Evolutionary conservation across 129 eudicot species (phyloP).

Genomic region (Arctium lappa): DNA sequence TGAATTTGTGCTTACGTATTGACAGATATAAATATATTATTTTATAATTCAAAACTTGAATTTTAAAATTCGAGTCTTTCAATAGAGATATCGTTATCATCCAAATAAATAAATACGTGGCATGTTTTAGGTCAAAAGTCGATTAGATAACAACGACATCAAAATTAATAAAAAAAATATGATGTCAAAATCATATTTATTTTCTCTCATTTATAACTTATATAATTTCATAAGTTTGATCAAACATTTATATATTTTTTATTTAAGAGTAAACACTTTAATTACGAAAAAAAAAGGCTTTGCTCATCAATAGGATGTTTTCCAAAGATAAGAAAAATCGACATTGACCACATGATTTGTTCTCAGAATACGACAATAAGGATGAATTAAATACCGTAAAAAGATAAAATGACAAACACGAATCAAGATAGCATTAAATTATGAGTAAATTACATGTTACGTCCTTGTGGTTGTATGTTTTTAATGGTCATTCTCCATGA

Average conservation of each 20-base stretch:
- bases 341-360: neutral
- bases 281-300: no score
- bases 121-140: neutral
- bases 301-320: neutral
- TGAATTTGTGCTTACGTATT: neutral
- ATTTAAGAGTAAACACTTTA: neutral
- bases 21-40: neutral
- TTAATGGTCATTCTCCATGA: no score
- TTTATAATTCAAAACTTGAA: neutral
- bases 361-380: no score
- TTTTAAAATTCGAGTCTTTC: neutral
- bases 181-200: neutral
- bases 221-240: neutral
- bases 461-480: no score
- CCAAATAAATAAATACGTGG: slow-evolving; percentile 17
- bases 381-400: no score
- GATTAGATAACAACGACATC: slow-evolving; percentile 3
- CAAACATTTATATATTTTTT: neutral
- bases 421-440: neutral
- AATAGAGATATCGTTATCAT: neutral
- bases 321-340: neutral
- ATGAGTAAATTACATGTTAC: neutral
- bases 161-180: neutral
- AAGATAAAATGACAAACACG: neutral
- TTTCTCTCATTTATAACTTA: neutral